These are phyloP conservation scores for Hypocreales sp. DNA, from an alignment of 2,329 filamentous ascomycete genomes.

Conservation along the genomic window DNA sequence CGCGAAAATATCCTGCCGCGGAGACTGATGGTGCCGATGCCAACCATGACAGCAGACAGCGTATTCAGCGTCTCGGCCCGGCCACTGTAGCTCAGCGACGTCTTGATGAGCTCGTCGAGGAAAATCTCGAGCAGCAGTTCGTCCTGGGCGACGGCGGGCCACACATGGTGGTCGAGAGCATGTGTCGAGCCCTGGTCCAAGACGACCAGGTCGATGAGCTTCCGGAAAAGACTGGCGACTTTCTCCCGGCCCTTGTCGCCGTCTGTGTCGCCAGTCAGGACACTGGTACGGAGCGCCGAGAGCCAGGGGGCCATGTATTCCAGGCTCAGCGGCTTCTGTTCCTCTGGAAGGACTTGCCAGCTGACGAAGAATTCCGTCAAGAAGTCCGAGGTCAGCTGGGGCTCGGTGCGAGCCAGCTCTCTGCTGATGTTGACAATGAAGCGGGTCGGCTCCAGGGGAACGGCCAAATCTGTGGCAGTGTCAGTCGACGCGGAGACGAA, in stretches of 20 bases:
- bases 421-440: constrained; percentile 53
- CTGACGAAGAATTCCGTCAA: constrained; percentile 59
- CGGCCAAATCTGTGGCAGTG: constrained; percentile 37
- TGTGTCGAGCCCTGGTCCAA: constrained; percentile 43
- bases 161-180: constrained; percentile 48
- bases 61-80: constrained; percentile 44
- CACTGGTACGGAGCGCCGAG: constrained; percentile 40
- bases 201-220: constrained; percentile 49
- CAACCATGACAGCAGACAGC: constrained; percentile 45
- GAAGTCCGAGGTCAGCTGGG: constrained; percentile 53
- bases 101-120: constrained; percentile 50
- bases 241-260: constrained; percentile 52
- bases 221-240: constrained; percentile 46
- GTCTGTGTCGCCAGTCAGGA: constrained; percentile 43
- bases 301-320: constrained; percentile 60
- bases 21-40: constrained; percentile 49
- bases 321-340: constrained; percentile 50
- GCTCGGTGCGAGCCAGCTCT: constrained; percentile 45
- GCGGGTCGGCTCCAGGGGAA: constrained; percentile 45
- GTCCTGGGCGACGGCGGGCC: constrained; percentile 48
- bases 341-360: constrained; percentile 53
- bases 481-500: neutral
- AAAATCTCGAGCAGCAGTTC: constrained; percentile 52
- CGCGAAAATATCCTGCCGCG: constrained; percentile 50
- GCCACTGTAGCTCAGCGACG: constrained; percentile 39